phyloP scores from a whole-genome alignment of 306 rosid genomes.

The Senna siamea region DNA sequence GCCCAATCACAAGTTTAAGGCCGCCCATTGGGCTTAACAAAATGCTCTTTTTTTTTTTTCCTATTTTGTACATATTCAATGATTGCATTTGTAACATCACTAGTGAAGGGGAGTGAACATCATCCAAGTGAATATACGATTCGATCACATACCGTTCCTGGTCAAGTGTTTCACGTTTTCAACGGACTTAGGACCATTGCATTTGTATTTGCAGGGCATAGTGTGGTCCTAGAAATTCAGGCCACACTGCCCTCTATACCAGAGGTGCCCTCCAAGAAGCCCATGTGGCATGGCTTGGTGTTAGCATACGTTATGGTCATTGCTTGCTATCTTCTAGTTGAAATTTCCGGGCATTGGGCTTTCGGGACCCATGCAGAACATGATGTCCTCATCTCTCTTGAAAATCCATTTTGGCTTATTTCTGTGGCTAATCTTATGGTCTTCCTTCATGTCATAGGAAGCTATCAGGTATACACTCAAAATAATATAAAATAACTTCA shows the following conservation, averaged over 20 bases:
- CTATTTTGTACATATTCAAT: conserved; percentile 49
- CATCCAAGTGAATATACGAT: conserved; percentile 40
- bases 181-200: conserved; percentile 71
- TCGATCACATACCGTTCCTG: conserved; percentile 41
- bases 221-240: conserved; percentile 70
- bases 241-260: conserved; percentile 72
- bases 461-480: conserved; percentile 62
- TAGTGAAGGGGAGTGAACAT: conserved; percentile 33
- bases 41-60: too few species aligned
- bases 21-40: too few species aligned
- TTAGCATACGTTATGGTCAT: conserved; percentile 60
- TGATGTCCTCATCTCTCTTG: conserved; percentile 65
- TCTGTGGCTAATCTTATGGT: conserved; percentile 68
- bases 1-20: too few species aligned
- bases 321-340: conserved; percentile 51
- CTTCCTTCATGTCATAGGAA: conserved; percentile 70
- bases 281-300: conserved; percentile 69
- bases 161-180: conserved; percentile 46
- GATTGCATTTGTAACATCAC: conserved; percentile 52
- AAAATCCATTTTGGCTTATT: conserved; percentile 60
- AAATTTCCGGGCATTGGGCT: conserved; percentile 69
- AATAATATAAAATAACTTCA: too few species aligned
- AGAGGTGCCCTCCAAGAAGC: conserved; percentile 56
- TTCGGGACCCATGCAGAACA: conserved; percentile 62
- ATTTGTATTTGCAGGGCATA: conserved; percentile 73